Base-by-base conservation (phyloP, 129 eudicot genomes). In the Ambrosia trifida region DNA sequence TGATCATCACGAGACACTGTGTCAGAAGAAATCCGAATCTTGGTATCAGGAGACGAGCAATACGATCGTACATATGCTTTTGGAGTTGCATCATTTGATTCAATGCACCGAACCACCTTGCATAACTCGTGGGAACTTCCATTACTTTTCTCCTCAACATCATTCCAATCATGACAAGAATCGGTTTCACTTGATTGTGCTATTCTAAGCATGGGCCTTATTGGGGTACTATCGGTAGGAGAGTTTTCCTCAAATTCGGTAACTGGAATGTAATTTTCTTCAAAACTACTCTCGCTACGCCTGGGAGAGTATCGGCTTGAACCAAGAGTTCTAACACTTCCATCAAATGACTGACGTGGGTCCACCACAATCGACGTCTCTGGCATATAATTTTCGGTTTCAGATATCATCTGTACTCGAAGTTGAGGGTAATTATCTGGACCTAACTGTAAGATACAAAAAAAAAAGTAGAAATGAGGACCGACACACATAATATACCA, bases 61-160 rank as follows among this genome's bases (percentile, higher is more conserved):
- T 63, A 73, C 3, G 85, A 66, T 68, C 79, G 79, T n/a, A 47
- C 16, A 63, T 62, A 52, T 50, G 30, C 59, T 44, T 60, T 64
- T 38, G 66, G 76, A 18, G 53, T 65, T 8, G 52, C 60, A 51
- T 73, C 81, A 7, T 80, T 81, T 43, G 78, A 64, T 81, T 90
- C 97, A 5, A 94, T 81, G 82, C 98, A 94, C 51, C 83, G 81
- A 74, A 89, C 98, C 40, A 83, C 98, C 80, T 80, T 87, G 79
- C 96, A 90, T 70, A 82, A 58, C 54, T 85, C 92, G 20, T 85
- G 85, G 5, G 85, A 81, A 32, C 78, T 68, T 53, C 56, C 81
- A 44, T 74, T 72, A 68, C 89, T 87, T 73, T 75, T 84, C 69
- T 75, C 82, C 3, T 85, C 95, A 67, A 72, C 63, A 35, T 83